Evolutionary conservation across 1,284 basidiomycete genomes (phyloP), one percentile per base, ranked within the genome.

Genomic region (Erythrobasidium hasegawianum): DNA sequence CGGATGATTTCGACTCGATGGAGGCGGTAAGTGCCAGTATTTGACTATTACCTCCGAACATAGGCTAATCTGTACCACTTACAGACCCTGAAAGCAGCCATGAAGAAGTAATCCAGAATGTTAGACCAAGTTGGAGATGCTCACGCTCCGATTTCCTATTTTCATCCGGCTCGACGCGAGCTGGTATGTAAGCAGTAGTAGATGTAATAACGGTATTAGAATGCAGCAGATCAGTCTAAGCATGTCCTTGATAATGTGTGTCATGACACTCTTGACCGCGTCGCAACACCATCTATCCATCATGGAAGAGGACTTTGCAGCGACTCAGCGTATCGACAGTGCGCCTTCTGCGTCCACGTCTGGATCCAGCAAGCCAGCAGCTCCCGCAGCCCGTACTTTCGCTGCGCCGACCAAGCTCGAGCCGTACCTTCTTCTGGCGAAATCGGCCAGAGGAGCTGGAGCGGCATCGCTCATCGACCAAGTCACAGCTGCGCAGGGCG

Each of bases 381-480:
- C 22, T 40, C 26, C 41, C 43, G 57, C 57, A 47, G 50, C 56
- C 16, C 52, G 52, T 27, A 54, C 49, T 18, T 54, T 49, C 18
- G 49, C 60, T 14, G 57, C 57, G 29, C 57, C 57, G 9, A 53
- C 45, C 64, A 60, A 59, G 50, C 57, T 69, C 39, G 68, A 96
- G 78, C 89, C 91, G 0, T 94, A 89, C 76, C 76, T 96, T 33
- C 83, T 97, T 64, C 88, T 97, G 78, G 89, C 87, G 2, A 92
- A 93, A 75, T 88, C 88, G 0, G 85, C 88, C 1, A 92, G 89
- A 74, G 94, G 94, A 1, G 90, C 90, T 0, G 90, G 88, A 0
- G 91, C 92, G 0, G 92, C 90, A 9, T 92, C 93, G 75, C 83
- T 96, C 64, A 80, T 94, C 22, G 81, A 86, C 72, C 88, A 96